Conservation (phyloP, 1,284 basidiomycete species). For the Leccinum angustisporum region DNA sequence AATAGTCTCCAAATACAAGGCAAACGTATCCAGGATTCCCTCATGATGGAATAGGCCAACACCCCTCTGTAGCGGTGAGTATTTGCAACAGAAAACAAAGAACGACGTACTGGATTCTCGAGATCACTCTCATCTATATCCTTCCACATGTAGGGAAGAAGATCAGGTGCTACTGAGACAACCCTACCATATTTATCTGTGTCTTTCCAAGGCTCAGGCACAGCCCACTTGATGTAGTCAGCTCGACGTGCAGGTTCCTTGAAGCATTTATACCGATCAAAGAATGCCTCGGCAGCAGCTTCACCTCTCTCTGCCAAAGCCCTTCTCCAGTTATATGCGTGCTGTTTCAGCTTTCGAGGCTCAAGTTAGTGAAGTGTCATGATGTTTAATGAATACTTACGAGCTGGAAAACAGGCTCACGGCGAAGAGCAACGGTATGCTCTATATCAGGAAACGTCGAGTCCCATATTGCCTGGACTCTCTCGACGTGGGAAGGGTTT, state of each 20-base stretch:
- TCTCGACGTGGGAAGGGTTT: neutral
- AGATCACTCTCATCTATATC: neutral
- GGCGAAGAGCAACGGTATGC: neutral
- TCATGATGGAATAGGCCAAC: neutral
- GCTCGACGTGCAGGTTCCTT: neutral
- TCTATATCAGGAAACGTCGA: neutral
- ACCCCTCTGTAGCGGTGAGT: neutral
- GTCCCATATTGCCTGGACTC: neutral
- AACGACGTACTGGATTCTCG: neutral
- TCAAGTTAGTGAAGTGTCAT: neutral
- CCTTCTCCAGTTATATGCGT: neutral
- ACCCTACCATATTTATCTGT: neutral
- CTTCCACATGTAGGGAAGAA: neutral
- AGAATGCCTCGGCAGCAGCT: neutral
- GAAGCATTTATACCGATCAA: neutral
- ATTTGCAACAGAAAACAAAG: neutral
- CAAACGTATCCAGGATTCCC: neutral
- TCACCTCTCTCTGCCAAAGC: neutral
- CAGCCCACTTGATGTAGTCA: neutral
- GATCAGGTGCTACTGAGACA: neutral
- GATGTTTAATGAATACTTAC: neutral
- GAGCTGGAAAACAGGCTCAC: neutral
- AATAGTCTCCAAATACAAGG: neutral
- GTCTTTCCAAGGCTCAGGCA: neutral
- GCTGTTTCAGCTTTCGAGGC: neutral